Evolutionary conservation across 2,329 filamentous ascomycete genomes (phyloP), one percentile per base, ranked within the genome.

Genomic region (Neonectria sp.): DNA sequence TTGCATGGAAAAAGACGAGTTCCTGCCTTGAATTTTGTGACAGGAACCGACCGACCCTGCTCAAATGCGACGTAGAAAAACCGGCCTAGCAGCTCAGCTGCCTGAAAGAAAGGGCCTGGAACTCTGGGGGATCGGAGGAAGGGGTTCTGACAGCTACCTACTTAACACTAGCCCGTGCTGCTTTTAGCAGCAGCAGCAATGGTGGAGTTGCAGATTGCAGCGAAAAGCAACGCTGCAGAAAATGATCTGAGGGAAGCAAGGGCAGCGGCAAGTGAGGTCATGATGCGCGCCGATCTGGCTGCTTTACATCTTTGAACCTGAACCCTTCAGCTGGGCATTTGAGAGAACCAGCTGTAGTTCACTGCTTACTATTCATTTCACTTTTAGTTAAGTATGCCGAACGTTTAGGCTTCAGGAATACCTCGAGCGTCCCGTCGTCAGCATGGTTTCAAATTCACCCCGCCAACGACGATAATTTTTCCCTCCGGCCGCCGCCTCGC

Each of bases 191-290:
- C 21, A 21, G 21, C 21, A 21, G 21, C 21, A 35, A n/a, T 6
- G 6, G 40, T 43, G 40, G 40, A 43, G 40, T 43, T 43, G 40
- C 40, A 43, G 40, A 43, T n/a, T n/a, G 40, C n/a, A 45, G 40
- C 40, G 40, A 45, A 45, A 45, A 45, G 40, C n/a, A 45, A 45
- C 40, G 40, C n/a, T 45, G 40, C n/a, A 21, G 40, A 45, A n/a
- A n/a, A 45, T 45, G 40, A 45, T 45, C 40, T 8, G n/a, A 45
- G 40, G 40, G 8, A 12, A 6, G 40, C n/a, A 45, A 45, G 40
- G 40, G 40, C 40, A 45, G 40, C 17, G 40, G 40, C 40, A 12
- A 13, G 40, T 45, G 40, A 45, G 40, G 40, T 24, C n/a, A 45
- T 45, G n/a, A 11, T 24, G 40, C 40, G 40, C 40, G 40, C 40